Percentiles rank a stretch among this genome's conserved stretches.
Conservation (phyloP, 1,284 basidiomycete species). For the Bondarzewia mesenterica region DNA sequence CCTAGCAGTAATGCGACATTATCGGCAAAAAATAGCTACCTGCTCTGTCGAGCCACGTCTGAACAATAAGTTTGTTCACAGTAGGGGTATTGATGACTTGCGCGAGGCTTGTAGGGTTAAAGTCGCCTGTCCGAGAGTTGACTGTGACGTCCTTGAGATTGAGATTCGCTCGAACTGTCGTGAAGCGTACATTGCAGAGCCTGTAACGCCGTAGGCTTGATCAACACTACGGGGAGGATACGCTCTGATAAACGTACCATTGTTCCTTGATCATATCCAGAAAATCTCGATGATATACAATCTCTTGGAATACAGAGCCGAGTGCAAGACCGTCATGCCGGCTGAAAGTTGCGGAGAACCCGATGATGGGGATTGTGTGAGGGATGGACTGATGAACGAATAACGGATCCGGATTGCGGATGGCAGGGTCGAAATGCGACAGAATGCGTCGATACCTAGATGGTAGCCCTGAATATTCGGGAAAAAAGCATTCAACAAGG, state of each 20-base stretch:
- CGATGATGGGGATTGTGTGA: conserved; percentile 77
- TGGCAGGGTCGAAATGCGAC: conserved; percentile 62
- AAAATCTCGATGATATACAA: conserved; percentile 94
- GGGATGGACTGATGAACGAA: conserved; percentile 21
- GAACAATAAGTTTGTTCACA: conserved; percentile 71
- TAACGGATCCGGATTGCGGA: conserved; percentile 40
- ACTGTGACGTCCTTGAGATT: conserved; percentile 62
- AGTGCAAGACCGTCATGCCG: conserved; percentile 89
- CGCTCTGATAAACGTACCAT: conserved; percentile 45
- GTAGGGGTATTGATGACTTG: conserved; percentile 72
- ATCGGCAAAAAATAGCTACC: conserved; percentile 30
- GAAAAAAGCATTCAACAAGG: neutral
- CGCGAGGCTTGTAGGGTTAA: conserved; percentile 68
- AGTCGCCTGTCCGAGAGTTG: conserved; percentile 68
- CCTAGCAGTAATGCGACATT: neutral
- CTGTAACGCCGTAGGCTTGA: conserved; percentile 31
- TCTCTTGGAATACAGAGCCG: conserved; percentile 81
- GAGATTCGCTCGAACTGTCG: conserved; percentile 69
- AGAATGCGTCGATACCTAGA: conserved; percentile 74
- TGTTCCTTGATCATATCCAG: conserved; percentile 89
- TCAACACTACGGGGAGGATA: neutral
- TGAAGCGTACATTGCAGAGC: conserved; percentile 81
- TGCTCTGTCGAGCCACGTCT: conserved; percentile 78
- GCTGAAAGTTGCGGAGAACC: conserved; percentile 93
- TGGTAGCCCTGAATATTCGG: conserved; percentile 2